Evolutionary conservation across 1,284 basidiomycete genomes (phyloP), one percentile per base, ranked within the genome.

Genomic region (Sphaerobolus stellatus): DNA sequence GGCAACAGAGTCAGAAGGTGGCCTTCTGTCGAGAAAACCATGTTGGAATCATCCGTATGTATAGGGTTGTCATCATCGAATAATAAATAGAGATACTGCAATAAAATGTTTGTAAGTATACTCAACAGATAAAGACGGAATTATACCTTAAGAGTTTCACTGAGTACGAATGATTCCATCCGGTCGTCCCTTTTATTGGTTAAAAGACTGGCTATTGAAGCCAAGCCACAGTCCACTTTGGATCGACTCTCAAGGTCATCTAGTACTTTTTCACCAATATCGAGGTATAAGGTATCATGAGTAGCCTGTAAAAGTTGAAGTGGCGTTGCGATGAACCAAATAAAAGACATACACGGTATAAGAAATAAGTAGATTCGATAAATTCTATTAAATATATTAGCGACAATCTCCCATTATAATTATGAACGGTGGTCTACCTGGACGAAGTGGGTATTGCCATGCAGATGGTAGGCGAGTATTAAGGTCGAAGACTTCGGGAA

Each of bases 91-190:
- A 97, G 79, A 73, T 97, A 96, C 90, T 96, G 58, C 1, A 36
- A 13, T 38, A 29, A 43, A 24, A 43, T 43, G 24, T 38, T 22
- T 20, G 22, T 24, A 41, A 34, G 16, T 30, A 20, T 45, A 33
- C 20, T 45, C 33, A n/a, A 41, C 36, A 33, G 49, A 33, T 5
- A 28, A 29, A 47, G 24, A 14, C 5, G 25, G n/a, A 25, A 44
- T 25, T 13, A 36, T 58, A 89, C 92, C 76, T 94, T 95, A 48
- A 95, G 74, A 1, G 92, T 94, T 73, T 94, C 94, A 2, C 92
- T 94, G 20, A 96, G 77, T 8, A 85, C 84, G 68, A 96, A 96
- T 2, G 90, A 94, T 69, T 96, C 93, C 94, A 96, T 96, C 55
- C 94, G 80, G 65, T 96, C 91, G 61, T 93, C 91, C 22, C 81